phyloP scores from a whole-genome alignment of 139 green algal species.

The Monoraphidium neglectum region DNA sequence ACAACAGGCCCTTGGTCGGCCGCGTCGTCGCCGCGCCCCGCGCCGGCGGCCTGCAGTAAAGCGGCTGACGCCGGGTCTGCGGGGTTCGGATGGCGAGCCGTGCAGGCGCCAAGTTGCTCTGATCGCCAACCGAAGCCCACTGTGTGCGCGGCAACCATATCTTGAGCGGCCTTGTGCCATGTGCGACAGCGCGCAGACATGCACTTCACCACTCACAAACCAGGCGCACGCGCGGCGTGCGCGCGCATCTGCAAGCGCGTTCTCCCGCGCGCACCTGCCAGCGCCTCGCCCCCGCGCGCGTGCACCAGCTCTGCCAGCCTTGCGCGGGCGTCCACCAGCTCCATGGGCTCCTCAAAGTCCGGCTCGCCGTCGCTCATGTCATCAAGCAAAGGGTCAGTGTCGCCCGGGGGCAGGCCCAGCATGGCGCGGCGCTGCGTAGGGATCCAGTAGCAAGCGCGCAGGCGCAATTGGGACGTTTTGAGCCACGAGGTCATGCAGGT shows the following conservation, averaged over 20 bases:
- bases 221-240: neutral
- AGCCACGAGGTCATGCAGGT: neutral
- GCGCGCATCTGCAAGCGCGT: neutral
- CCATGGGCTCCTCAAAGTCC: conserved; percentile 48
- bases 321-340: conserved; percentile 57
- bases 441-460: neutral
- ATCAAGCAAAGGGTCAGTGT: conserved; percentile 81
- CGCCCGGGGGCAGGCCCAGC: conserved; percentile 66
- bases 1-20: neutral
- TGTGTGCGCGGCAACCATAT: neutral
- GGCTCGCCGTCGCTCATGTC: conserved; percentile 51
- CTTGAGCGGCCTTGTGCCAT: neutral
- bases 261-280: conserved; percentile 34
- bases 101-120: neutral
- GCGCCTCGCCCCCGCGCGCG: conserved; percentile 48
- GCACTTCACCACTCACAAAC: neutral
- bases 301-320: conserved; percentile 48
- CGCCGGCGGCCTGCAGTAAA: neutral
- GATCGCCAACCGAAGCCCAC: neutral
- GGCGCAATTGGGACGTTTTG: neutral
- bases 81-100: neutral
- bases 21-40: neutral
- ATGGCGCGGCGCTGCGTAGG: conserved; percentile 63
- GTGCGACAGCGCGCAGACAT: neutral
- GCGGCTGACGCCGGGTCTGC: neutral